A percentile compares a stretch with the other conserved stretches of the same genome.
phyloP scores from a whole-genome alignment of 2,329 filamentous ascomycete genomes.

The Neocatenulostroma microsporum region DNA sequence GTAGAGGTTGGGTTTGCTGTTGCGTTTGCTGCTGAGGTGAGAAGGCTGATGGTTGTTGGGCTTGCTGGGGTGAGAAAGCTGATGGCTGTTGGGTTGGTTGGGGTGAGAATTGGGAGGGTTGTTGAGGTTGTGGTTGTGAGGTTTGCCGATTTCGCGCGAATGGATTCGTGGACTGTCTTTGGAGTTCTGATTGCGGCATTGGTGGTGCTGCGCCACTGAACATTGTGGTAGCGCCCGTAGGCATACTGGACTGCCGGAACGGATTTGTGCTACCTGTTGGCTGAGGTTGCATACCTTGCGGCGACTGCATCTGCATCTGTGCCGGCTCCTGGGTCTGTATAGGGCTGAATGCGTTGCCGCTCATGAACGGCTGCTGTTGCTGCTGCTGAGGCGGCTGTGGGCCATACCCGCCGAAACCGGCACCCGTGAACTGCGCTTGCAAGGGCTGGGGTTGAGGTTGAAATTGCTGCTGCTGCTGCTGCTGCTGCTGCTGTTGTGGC shows the following conservation, averaged over 20 bases:
- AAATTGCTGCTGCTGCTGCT: conserved; percentile 29
- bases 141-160: conserved; percentile 52
- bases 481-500: conserved; percentile 52
- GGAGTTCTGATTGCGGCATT: conserved; percentile 15
- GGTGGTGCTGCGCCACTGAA: not conserved
- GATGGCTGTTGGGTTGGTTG: not conserved
- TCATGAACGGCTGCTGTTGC: conserved; percentile 25
- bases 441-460: conserved; percentile 38
- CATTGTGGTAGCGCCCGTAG: conserved; percentile 22
- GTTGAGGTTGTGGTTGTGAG: too few species aligned
- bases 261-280: conserved; percentile 69
- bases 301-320: conserved; percentile 30
- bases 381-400: conserved; percentile 52
- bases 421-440: conserved; percentile 59
- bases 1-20: conserved; percentile 38
- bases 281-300: conserved; percentile 43
- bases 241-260: conserved; percentile 84
- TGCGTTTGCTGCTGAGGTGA: conserved; percentile 15
- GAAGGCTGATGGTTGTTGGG: conserved; percentile 15
- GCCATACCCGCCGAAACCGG: conserved; percentile 76
- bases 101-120: too few species aligned
- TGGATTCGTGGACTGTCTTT: conserved; percentile 36
- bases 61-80: conserved; percentile 9
- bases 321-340: conserved; percentile 28
- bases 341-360: conserved; percentile 18